phyloP scores from a whole-genome alignment of 164 flowering plant species.

The Vitis vinifera region ASM3070453v1 NC_081811.1:24259501-24260000 shows the following conservation, averaged over 20 bases:
- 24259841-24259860: constrained; percentile 40
- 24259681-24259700: too few relatives aligned
- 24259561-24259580: not conserved
- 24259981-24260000: too few relatives aligned
- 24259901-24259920: constrained; percentile 34
- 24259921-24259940: constrained; percentile 35
- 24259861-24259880: constrained; percentile 30
- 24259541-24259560: not conserved
- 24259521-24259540: not conserved
- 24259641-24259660: constrained; percentile 6
- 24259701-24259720: too few relatives aligned
- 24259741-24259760: not conserved
- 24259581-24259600: not conserved
- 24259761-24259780: not conserved
- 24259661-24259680: too few relatives aligned
- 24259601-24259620: constrained; percentile 46
- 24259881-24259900: constrained; percentile 29
- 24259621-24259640: constrained; percentile 41
- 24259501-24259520: constrained; percentile 48
- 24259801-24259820: constrained; percentile 32
- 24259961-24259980: not conserved
- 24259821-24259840: constrained; percentile 44
- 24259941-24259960: constrained; percentile 38
- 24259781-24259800: too few relatives aligned
- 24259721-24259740: not conserved